A percentile compares a stretch with the other conserved stretches of the same genome.
phyloP scores from a whole-genome alignment of 2,329 filamentous ascomycete genomes.

The Clonostachys sp. region DNA sequence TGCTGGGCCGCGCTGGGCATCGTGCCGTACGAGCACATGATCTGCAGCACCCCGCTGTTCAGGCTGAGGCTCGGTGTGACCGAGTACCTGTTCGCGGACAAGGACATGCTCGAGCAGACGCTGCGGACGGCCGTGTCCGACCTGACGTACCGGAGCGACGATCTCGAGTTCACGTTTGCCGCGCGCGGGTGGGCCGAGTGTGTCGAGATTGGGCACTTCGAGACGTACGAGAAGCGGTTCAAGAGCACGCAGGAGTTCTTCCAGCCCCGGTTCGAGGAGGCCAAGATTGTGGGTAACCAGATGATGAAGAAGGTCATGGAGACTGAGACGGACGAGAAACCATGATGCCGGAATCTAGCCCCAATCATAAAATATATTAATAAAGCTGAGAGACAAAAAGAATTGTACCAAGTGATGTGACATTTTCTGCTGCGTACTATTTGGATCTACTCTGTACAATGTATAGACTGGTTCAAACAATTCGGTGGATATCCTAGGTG shows the following conservation, averaged over 20 bases:
- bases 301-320: slow-evolving; percentile 97
- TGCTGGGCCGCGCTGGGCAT: slow-evolving; percentile 95
- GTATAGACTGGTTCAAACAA: background rate
- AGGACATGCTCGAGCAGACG: slow-evolving; percentile 74
- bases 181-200: slow-evolving; percentile 94
- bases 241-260: slow-evolving; percentile 89
- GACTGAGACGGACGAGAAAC: slow-evolving; percentile 50
- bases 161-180: slow-evolving; percentile 96
- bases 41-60: slow-evolving; percentile 96
- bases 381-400: no score
- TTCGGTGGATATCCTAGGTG: background rate
- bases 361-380: no score
- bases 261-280: slow-evolving; percentile 82
- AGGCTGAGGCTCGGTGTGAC: slow-evolving; percentile 96
- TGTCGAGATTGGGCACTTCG: slow-evolving; percentile 86
- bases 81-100: slow-evolving; percentile 88
- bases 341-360: no score
- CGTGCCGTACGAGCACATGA: slow-evolving; percentile 98
- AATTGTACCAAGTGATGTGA: no score
- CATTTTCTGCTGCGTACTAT: no score
- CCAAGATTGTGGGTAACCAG: slow-evolving; percentile 82
- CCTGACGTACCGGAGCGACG: slow-evolving; percentile 88
- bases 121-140: slow-evolving; percentile 85
- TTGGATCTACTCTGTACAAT: background rate
- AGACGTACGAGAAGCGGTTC: slow-evolving; percentile 88